These are phyloP conservation scores for Claviceps cyperi DNA, from an alignment of 2,329 filamentous ascomycete genomes.

Conservation along the genomic window DNA sequence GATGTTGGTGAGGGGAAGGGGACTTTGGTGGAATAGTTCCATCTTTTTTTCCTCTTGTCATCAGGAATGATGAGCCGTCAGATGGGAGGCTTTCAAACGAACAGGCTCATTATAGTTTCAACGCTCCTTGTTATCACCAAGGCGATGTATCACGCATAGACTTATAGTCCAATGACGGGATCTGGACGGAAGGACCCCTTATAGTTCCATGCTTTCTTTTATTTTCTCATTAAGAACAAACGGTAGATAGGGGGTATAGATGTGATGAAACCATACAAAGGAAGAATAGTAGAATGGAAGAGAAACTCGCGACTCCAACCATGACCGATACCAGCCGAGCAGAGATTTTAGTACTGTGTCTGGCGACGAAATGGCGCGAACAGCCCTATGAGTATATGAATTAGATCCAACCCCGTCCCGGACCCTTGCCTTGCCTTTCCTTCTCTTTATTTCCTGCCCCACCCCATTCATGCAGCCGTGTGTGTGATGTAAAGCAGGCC, in stretches of 20 bases:
- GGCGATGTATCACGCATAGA: no score
- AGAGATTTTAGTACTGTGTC: neutral
- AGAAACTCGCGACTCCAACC: no score
- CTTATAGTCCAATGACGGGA: no score
- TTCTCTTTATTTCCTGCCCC: no score
- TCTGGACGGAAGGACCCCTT: no score
- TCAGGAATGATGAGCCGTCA: no score
- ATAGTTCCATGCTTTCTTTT: no score
- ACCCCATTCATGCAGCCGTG: neutral
- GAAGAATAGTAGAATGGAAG: neutral
- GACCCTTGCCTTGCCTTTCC: neutral
- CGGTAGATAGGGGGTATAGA: neutral
- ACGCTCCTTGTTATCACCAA: no score
- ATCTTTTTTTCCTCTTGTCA: neutral
- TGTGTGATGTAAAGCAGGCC: neutral
- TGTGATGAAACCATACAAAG: neutral
- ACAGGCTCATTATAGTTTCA: no score
- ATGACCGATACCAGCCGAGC: no score
- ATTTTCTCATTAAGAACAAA: neutral
- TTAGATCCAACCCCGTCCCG: neutral
- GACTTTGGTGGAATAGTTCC: neutral
- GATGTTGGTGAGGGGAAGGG: constrained; percentile 22
- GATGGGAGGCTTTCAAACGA: no score
- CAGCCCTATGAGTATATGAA: neutral
- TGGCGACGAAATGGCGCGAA: neutral